Conservation (phyloP, 768 basidiomycete species). For the Mycena leptocephala region DNA sequence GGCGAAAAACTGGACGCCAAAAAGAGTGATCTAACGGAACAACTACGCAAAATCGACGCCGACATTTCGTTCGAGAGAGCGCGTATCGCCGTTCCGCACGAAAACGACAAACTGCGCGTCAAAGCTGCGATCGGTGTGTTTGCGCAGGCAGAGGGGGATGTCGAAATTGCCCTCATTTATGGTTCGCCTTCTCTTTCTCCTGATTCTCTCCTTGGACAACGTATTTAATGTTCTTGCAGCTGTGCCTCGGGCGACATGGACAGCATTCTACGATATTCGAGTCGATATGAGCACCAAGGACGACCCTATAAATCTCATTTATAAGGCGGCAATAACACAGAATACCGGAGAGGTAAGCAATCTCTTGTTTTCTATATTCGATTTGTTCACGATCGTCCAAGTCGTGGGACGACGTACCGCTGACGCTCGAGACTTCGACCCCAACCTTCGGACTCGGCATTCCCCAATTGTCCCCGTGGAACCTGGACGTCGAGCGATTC, state of each 20-base stretch:
- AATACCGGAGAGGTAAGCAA: constrained; percentile 38
- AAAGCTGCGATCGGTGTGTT: constrained; percentile 40
- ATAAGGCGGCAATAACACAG: constrained; percentile 39
- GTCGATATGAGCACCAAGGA: constrained; percentile 38
- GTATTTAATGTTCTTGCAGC: constrained; percentile 14
- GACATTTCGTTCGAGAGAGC: constrained; percentile 23
- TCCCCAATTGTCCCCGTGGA: constrained; percentile 37
- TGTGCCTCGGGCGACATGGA: constrained; percentile 37
- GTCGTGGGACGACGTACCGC: constrained; percentile 40
- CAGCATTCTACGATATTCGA: constrained; percentile 40
- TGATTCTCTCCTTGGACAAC: background rate
- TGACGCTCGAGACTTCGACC: constrained; percentile 41
- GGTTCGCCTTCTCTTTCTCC: constrained; percentile 33
- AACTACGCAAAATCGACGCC: constrained; percentile 31
- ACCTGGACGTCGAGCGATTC: constrained; percentile 15
- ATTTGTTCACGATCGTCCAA: background rate
- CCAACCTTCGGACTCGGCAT: constrained; percentile 41
- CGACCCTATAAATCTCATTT: constrained; percentile 35
- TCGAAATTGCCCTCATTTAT: constrained; percentile 41
- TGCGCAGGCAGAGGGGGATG: constrained; percentile 37
- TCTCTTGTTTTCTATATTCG: background rate
- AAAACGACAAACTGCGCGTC: constrained; percentile 29
- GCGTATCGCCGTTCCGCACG: constrained; percentile 12
- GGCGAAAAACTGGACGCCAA: constrained; percentile 30
- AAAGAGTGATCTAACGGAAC: constrained; percentile 29